Evolutionary conservation across 306 rosid genomes (phyloP), one percentile per base, ranked within the genome.

Genomic region (Castanea sativa): DNA sequence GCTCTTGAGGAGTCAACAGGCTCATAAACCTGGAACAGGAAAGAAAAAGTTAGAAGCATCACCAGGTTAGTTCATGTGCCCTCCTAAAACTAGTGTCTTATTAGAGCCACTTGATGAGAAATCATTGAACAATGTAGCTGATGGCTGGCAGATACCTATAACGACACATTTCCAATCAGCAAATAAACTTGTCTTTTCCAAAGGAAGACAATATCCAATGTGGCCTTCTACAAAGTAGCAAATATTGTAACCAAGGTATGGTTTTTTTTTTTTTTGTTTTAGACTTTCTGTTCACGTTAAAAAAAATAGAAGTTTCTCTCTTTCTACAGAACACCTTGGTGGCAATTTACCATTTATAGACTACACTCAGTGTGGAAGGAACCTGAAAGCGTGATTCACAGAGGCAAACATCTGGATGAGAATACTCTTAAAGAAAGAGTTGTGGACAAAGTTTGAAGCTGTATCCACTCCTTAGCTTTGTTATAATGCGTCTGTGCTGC

Each of bases 71-170:
- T 83, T 80, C 78, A 69, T 86, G 55, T 95, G 98, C 13, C 99
- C 99, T 55, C 99, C 94, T 19, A 95, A 90, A 88, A 84, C 98
- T 32, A 92, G 99, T 83, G 92, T 91, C 83, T 58, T 95, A 85
- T 83, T 95, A 72, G 83, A 92, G 72, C 93, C 93, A 55, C 82
- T 86, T 52, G 91, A 91, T 2, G 27, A 25, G 27, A 79, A 78
- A 63, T 80, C 87, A 29, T 33, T 77, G 45, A 83, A 84, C 25
- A 84, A 71, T 75, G 87, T 55, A 79, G 89, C 73, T 61, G 52
- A 71, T 5, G 72, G 71, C 49, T 56, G 73, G 16, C 21, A 55
- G 73, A 18, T 78, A 32, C 85, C 35, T 29, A 38, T 29, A 29
- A 29, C 77, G 1, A 64, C 75, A 21, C 51, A 33, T 56, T 84